Base-by-base conservation (phyloP, 441 rosid species). In the Viola pubescens region DNA sequence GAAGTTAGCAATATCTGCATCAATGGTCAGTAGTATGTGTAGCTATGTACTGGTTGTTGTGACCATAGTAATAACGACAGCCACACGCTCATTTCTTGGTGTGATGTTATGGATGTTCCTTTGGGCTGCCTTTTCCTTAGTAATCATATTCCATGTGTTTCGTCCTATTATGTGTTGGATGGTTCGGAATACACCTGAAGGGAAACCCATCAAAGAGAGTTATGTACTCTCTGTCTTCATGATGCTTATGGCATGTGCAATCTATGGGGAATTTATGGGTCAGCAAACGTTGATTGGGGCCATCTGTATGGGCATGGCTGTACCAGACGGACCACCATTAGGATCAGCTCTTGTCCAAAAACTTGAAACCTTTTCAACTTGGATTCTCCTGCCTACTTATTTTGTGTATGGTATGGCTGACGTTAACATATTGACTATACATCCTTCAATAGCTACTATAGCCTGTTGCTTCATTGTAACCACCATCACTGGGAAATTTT, bases 251-350 rank as follows among this genome's bases (percentile, higher is more conserved):
- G 11, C 58, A 0, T 73, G 70, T 42, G 77, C 64, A 13, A 70
- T 77, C 37, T 13, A 59, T 10, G 73, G 73, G 9, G 69, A 77
- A 65, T 59, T 64, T 8, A 43, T 77, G 9, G 81, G 77, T 26
- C 9, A 64, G 43, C 61, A 65, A 53, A 61, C 71, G 44, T 43
- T 73, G 16, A 4, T 70, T 3, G 50, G 64, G 9, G 50, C 75
- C 19, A 67, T 77, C 38, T 42, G 73, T 10, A 44, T 77, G 48
- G 81, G 78, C 0, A 40, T 77, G 66, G 73, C 55, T 5, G 70
- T 77, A 45, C 81, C 81, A 4, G 81, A 67, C n/a, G 81, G 81
- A 10, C 78, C 76, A 11, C 78, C 78, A 4, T 56, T 77, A 54
- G 81, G 78, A 48, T 75, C 81, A 45, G 71, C 81, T 9, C 26